Evolutionary conservation across 257 asterid species (phyloP).

Genomic region (Plectranthus barbatus): DNA sequence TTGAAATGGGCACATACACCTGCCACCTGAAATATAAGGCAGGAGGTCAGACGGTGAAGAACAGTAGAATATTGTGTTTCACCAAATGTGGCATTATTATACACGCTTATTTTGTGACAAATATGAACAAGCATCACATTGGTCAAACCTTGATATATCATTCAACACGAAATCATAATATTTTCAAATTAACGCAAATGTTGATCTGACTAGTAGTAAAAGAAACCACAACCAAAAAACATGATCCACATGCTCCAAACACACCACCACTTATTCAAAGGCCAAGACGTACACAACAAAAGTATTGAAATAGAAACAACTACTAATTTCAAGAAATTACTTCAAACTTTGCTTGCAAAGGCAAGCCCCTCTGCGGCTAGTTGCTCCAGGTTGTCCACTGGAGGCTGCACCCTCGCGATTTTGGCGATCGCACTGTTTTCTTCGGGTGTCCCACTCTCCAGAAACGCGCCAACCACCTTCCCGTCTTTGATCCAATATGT

Average conservation of each 20-base stretch:
- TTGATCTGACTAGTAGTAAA: background rate
- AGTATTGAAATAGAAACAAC: background rate
- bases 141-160: background rate
- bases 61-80: too few relatives aligned
- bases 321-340: background rate
- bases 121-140: background rate
- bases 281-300: background rate
- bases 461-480: slow-evolving; percentile 70
- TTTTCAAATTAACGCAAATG: background rate
- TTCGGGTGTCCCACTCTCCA: slow-evolving; percentile 82
- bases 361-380: slow-evolving; percentile 61
- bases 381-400: slow-evolving; percentile 44
- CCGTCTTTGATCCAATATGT: slow-evolving; percentile 85
- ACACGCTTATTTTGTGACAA: too few relatives aligned
- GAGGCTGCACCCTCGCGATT: slow-evolving; percentile 73
- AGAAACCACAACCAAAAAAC: background rate
- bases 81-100: background rate
- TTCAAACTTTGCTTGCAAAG: slow-evolving; percentile 63
- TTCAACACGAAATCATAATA: background rate
- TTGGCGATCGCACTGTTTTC: slow-evolving; percentile 83
- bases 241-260: background rate
- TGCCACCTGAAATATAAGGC: too few relatives aligned
- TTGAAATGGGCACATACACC: too few relatives aligned
- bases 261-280: background rate
- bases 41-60: too few relatives aligned